A percentile compares a stretch with the other conserved stretches of the same genome.
These are phyloP conservation scores for Marchantia paleacea DNA, from an alignment of 225 moss, liverwort and hornwort species.

Conservation along the genomic window DNA sequence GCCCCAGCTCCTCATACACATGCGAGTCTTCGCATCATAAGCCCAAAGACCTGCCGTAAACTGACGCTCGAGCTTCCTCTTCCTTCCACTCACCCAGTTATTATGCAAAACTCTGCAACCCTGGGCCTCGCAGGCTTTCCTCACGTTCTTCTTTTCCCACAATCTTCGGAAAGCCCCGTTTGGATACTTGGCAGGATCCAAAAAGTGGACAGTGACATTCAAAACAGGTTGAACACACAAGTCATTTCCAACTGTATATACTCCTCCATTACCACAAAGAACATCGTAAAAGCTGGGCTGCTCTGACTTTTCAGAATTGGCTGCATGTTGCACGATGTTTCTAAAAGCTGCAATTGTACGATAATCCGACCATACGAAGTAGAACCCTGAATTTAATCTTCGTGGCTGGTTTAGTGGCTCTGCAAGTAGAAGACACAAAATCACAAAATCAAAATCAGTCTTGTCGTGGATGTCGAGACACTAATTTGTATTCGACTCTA, in stretches of 20 bases:
- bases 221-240: slow-evolving; percentile 66
- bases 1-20: slow-evolving; percentile 42
- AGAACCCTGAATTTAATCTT: slow-evolving; percentile 89
- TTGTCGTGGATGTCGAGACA: no score
- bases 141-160: slow-evolving; percentile 61
- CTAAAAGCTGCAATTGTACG: slow-evolving; percentile 59
- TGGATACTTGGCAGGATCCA: slow-evolving; percentile 65
- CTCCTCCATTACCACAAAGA: slow-evolving; percentile 68
- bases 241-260: slow-evolving; percentile 53
- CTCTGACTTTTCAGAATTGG: slow-evolving; percentile 68
- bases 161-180: slow-evolving; percentile 73
- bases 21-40: slow-evolving; percentile 60
- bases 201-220: slow-evolving; percentile 72
- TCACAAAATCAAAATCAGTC: not conserved
- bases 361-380: slow-evolving; percentile 80
- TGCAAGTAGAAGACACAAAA: slow-evolving; percentile 32
- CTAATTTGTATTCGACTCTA: no score
- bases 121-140: slow-evolving; percentile 54
- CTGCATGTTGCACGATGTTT: slow-evolving; percentile 69
- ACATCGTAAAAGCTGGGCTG: slow-evolving; percentile 98
- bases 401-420: slow-evolving; percentile 74
- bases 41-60: slow-evolving; percentile 84
- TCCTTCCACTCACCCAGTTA: slow-evolving; percentile 80
- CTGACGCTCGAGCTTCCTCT: slow-evolving; percentile 70
- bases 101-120: slow-evolving; percentile 83